A percentile compares a stretch with the other conserved stretches of the same genome.
Evolutionary conservation across 179 eudicot genomes (phyloP).

Genomic region (Drosera spatulata): DNA sequence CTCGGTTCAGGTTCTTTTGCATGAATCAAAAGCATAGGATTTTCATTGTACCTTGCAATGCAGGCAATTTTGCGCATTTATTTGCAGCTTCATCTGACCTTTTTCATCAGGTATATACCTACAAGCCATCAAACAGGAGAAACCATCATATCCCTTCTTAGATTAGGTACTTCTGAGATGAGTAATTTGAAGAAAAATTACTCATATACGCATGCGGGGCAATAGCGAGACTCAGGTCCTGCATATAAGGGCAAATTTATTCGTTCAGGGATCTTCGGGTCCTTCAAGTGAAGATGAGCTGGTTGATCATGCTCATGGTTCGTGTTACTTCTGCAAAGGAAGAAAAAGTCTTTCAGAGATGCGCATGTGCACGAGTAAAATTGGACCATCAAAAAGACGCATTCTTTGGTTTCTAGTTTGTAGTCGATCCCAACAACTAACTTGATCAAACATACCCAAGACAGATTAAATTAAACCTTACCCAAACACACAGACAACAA

Average conservation of each 20-base stretch:
- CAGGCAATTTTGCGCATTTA: conserved; percentile 92
- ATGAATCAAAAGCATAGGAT: background rate
- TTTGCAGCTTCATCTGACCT: conserved; percentile 74
- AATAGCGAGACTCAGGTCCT: conserved; percentile 89
- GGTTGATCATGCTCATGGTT: conserved; percentile 99
- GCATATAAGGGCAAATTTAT: conserved; percentile 66
- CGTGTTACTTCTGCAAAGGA: conserved; percentile 72
- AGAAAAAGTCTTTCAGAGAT: background rate
- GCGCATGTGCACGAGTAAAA: background rate
- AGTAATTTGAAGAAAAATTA: conserved; percentile 13
- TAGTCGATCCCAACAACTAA: too few relatives aligned
- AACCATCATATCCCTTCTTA: conserved; percentile 5
- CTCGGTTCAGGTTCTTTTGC: too few relatives aligned
- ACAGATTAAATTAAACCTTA: too few relatives aligned
- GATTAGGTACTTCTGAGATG: conserved; percentile 2
- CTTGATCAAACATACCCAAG: too few relatives aligned
- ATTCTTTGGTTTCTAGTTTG: too few relatives aligned
- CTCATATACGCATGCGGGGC: conserved; percentile 99
- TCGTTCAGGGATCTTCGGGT: conserved; percentile 52
- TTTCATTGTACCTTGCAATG: conserved; percentile 79
- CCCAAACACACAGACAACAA: too few relatives aligned
- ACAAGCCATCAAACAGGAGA: conserved; percentile 6
- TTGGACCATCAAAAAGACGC: background rate
- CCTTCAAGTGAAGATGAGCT: conserved; percentile 77
- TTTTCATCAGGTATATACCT: conserved; percentile 75